Evolutionary conservation across 108 stramenopile genomes (phyloP).

Genomic region (Cyclostephanos tholiformis): DNA sequence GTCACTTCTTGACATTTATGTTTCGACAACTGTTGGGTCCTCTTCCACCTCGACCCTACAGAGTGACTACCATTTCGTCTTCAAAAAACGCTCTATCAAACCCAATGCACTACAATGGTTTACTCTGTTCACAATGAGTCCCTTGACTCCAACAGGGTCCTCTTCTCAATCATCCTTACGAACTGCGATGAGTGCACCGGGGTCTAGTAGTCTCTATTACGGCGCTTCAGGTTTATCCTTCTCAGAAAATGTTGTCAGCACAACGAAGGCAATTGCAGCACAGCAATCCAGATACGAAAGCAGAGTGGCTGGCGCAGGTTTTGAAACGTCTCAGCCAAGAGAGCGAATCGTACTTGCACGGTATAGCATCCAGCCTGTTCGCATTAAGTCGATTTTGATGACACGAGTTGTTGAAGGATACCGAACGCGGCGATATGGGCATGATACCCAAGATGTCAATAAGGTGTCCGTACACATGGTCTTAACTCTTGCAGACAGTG

Average conservation of each 20-base stretch:
- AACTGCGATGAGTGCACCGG: conserved; percentile 3
- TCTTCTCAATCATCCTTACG: conserved; percentile 15
- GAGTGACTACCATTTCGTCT: conserved; percentile 54
- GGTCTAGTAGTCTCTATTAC: conserved; percentile 5
- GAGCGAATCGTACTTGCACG: conserved; percentile 61
- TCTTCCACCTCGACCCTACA: conserved; percentile 33
- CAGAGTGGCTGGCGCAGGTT: not conserved
- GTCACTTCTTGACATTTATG: conserved; percentile 49
- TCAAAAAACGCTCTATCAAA: conserved; percentile 57
- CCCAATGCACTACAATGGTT: conserved; percentile 84
- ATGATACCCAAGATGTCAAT: conserved; percentile 67
- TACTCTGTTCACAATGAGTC: conserved; percentile 68
- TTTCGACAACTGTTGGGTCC: conserved; percentile 49
- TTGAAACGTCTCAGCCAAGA: conserved; percentile 16
- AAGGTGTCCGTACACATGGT: conserved; percentile 76
- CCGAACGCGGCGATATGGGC: conserved; percentile 68
- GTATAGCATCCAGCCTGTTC: conserved; percentile 70
- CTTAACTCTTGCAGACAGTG: conserved; percentile 55
- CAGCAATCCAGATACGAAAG: conserved; percentile 7
- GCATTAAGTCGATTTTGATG: conserved; percentile 71
- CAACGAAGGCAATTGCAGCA: conserved; percentile 1
- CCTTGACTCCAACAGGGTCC: conserved; percentile 56
- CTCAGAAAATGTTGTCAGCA: conserved; percentile 9
- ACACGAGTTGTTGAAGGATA: conserved; percentile 79
- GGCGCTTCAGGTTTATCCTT: conserved; percentile 5